A percentile compares a stretch with the other conserved stretches of the same genome.
Evolutionary conservation across 1,284 basidiomycete genomes (phyloP).

Genomic region (Cryptococcus sp.): DNA sequence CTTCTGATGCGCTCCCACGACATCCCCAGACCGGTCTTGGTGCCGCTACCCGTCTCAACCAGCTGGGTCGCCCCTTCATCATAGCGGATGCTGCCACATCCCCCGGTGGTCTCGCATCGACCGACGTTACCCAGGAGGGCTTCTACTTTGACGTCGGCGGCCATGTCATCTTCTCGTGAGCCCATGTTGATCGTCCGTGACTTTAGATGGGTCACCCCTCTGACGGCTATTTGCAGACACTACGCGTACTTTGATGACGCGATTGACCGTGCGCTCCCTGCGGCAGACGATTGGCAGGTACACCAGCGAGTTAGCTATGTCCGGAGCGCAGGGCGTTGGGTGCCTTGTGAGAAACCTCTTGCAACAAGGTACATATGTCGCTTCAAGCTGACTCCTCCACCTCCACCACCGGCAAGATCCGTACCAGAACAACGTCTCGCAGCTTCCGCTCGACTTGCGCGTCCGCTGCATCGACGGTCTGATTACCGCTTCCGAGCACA

Average conservation of each 20-base stretch:
- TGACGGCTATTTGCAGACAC: slow-evolving; percentile 36
- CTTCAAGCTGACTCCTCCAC: background rate
- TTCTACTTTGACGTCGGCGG: slow-evolving; percentile 57
- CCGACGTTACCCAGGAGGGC: slow-evolving; percentile 54
- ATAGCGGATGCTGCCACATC: slow-evolving; percentile 51
- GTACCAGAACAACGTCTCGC: slow-evolving; percentile 55
- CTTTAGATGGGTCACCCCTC: background rate
- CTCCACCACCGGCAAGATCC: slow-evolving; percentile 21
- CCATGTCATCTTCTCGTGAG: slow-evolving; percentile 56
- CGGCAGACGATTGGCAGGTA: slow-evolving; percentile 54
- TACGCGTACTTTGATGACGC: slow-evolving; percentile 56
- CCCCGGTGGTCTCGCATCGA: slow-evolving; percentile 55
- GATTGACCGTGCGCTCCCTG: slow-evolving; percentile 53
- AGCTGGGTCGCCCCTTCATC: slow-evolving; percentile 50
- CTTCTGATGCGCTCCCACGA: background rate
- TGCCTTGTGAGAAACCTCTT: slow-evolving; percentile 47
- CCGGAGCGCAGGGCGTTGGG: slow-evolving; percentile 53
- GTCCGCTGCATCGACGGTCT: slow-evolving; percentile 55
- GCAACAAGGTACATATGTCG: background rate
- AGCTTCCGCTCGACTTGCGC: slow-evolving; percentile 54
- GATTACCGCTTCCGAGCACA: slow-evolving; percentile 46
- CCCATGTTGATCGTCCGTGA: background rate
- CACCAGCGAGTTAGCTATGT: slow-evolving; percentile 58
- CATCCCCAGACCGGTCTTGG: slow-evolving; percentile 52
- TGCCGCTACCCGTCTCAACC: slow-evolving; percentile 55